Percentiles rank a stretch among this genome's conserved stretches.
Conservation (phyloP, 2,329 filamentous ascomycete species). For the Epicoccum nigrum region DNA sequence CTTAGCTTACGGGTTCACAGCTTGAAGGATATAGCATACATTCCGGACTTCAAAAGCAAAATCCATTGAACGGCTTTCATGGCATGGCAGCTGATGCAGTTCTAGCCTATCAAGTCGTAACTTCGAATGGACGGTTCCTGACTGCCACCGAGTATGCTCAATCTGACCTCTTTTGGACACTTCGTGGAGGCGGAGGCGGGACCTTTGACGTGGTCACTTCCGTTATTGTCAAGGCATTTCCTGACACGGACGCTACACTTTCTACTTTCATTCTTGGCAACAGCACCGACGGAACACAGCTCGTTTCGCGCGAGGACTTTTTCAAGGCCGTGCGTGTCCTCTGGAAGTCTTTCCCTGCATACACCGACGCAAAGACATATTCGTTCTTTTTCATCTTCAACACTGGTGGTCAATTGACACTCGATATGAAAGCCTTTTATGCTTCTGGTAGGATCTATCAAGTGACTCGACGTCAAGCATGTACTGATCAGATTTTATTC, state of each 20-base stretch:
- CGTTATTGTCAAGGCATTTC: background rate
- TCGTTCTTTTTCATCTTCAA: conserved; percentile 3
- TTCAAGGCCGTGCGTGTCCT: background rate
- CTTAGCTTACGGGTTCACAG: conserved; percentile 18
- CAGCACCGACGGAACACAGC: background rate
- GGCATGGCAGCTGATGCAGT: background rate
- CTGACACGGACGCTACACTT: no score
- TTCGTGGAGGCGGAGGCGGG: background rate
- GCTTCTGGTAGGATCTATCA: no score
- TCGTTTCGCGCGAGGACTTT: background rate
- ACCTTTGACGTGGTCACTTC: background rate
- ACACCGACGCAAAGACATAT: background rate
- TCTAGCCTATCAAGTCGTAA: background rate
- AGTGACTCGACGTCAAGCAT: background rate
- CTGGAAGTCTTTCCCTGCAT: background rate
- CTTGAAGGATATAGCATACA: conserved; percentile 11
- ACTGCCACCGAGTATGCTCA: background rate
- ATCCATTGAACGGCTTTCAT: background rate
- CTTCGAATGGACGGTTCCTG: background rate
- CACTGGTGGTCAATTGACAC: background rate
- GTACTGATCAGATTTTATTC: background rate
- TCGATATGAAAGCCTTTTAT: no score
- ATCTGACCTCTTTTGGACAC: background rate
- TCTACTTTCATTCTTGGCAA: background rate
- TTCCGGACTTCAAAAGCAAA: conserved; percentile 5